These are phyloP conservation scores for Asterella californica DNA, from an alignment of 225 moss, liverwort and hornwort genomes.

Conservation along the genomic window DNA sequence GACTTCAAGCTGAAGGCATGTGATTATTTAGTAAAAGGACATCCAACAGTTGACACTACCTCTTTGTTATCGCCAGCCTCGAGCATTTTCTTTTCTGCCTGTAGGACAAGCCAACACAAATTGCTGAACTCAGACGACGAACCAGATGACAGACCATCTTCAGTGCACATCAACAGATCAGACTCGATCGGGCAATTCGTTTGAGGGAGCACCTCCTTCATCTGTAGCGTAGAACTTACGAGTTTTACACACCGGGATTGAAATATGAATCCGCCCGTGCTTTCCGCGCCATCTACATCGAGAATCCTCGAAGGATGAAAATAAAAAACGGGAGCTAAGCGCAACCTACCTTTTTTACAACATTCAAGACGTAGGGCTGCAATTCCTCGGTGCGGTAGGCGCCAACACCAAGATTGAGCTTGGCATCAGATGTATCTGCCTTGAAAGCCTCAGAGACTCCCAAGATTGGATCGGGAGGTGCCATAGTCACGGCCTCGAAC, in stretches of 20 bases:
- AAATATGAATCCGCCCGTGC: no score
- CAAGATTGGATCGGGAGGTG: conserved; percentile 86
- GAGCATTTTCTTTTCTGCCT: conserved; percentile 89
- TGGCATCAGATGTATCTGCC: conserved; percentile 52
- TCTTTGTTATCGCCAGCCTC: conserved; percentile 82
- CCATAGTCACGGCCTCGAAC: conserved; percentile 63
- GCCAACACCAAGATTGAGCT: conserved; percentile 89
- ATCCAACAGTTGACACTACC: conserved; percentile 32
- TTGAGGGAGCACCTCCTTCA: no score
- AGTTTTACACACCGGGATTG: no score
- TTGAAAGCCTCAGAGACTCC: conserved; percentile 93
- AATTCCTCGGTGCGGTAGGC: conserved; percentile 91
- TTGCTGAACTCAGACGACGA: neutral
- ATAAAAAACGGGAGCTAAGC: neutral
- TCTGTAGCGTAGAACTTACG: no score
- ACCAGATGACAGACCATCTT: no score
- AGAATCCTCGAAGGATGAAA: neutral
- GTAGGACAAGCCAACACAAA: neutral
- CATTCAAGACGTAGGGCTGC: conserved; percentile 75
- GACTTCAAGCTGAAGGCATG: neutral
- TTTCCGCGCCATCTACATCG: no score
- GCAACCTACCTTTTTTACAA: conserved; percentile 67
- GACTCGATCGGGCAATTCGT: no score
- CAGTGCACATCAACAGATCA: no score
- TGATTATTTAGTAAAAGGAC: neutral